A percentile compares a stretch with the other conserved stretches of the same genome.
phyloP scores from a whole-genome alignment of 108 stramenopile species.

The Mediolabrus comicus region DNA sequence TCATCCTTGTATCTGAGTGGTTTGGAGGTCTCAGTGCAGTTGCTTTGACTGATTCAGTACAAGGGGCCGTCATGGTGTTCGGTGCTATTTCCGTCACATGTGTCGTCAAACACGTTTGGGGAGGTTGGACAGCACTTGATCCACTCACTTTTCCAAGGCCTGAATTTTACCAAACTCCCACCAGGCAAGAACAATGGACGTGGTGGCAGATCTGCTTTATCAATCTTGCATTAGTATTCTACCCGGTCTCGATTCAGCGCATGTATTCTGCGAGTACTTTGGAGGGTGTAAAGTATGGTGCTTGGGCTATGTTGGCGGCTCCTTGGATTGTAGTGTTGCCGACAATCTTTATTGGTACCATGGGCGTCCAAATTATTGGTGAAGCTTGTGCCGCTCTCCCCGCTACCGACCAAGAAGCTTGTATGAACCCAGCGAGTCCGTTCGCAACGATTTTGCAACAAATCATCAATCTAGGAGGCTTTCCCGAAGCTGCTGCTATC shows the following conservation, averaged over 20 bases:
- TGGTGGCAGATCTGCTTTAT: constrained; percentile 29
- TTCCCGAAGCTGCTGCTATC: constrained; percentile 11
- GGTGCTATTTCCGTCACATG: constrained; percentile 7
- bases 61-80: no score
- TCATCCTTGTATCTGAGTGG: no score
- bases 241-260: constrained; percentile 30
- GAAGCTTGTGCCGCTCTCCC: neutral
- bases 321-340: constrained; percentile 21
- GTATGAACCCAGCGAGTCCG: constrained; percentile 1
- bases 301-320: neutral
- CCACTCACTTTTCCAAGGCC: constrained; percentile 18
- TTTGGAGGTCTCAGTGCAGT: no score
- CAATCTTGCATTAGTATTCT: constrained; percentile 20
- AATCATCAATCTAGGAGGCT: constrained; percentile 22
- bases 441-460: constrained; percentile 28
- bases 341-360: constrained; percentile 31
- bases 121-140: constrained; percentile 27
- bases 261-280: constrained; percentile 27
- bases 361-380: constrained; percentile 30
- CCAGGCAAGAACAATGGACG: constrained; percentile 5
- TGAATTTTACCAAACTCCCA: constrained; percentile 30
- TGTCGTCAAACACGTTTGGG: constrained; percentile 8
- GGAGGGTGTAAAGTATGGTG: constrained; percentile 13
- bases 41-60: no score
- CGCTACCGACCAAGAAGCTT: no score